phyloP scores from a whole-genome alignment of 2,329 filamentous ascomycete genomes.

The Lecanosticta acicola region DNA sequence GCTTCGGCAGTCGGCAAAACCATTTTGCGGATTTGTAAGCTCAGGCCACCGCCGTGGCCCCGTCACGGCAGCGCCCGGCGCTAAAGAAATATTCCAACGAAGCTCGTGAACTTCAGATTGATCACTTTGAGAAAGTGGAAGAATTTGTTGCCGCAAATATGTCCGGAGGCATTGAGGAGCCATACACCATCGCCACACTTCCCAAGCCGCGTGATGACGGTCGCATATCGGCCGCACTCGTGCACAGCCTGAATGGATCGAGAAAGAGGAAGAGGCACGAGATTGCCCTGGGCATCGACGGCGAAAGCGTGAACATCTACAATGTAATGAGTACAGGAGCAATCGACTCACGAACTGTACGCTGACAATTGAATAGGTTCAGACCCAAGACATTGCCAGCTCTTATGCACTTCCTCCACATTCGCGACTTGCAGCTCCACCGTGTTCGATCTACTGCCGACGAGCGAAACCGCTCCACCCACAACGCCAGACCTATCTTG shows the following conservation, averaged over 20 bases:
- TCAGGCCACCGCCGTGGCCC: too few species aligned
- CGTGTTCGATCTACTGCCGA: conserved; percentile 54
- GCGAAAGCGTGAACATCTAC: conserved; percentile 58
- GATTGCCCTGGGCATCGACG: conserved; percentile 54
- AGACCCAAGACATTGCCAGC: conserved; percentile 55
- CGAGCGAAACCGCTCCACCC: conserved; percentile 38
- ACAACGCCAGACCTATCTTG: conserved; percentile 54
- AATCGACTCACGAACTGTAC: neutral
- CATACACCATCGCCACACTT: conserved; percentile 40
- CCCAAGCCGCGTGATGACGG: conserved; percentile 40
- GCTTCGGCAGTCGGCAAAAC: too few species aligned
- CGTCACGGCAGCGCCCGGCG: neutral
- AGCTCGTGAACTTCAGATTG: neutral
- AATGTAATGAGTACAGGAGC: conserved; percentile 42
- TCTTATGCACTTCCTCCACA: conserved; percentile 59
- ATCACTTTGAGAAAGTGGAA: neutral
- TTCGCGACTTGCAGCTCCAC: conserved; percentile 51
- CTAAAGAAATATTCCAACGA: neutral
- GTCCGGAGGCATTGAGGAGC: conserved; percentile 30
- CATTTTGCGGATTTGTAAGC: too few species aligned
- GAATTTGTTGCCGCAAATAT: conserved; percentile 8
- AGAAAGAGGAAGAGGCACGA: conserved; percentile 60
- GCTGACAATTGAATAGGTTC: conserved; percentile 40
- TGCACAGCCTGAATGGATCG: conserved; percentile 50
- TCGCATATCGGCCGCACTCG: conserved; percentile 39